Evolutionary conservation across 768 basidiomycete species (phyloP), one percentile per base, ranked within the genome.

Genomic region (Obba rivulosa): DNA sequence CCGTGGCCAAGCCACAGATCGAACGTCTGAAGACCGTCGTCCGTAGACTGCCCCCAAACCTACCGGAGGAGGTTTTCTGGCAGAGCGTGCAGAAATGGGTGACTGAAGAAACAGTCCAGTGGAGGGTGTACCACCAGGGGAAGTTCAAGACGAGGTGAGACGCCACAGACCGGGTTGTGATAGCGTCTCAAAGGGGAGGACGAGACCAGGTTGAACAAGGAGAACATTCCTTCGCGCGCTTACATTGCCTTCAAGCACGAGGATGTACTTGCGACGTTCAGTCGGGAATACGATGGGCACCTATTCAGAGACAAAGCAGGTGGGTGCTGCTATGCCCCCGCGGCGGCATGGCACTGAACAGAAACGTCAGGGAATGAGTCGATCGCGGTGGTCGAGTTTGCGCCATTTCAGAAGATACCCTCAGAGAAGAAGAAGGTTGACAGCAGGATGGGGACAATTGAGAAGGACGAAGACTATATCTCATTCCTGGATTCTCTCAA

Each of bases 21-120:
- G 85, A 87, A 52, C 79, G 87, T 4, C 69, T 92, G 58, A 98
- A 99, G 75, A 83, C 83, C 24, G 77, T 96, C 55, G 84, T 97
- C 16, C 82, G 95, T 37, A 72, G 91, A 34, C 73, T 97, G 4
- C 95, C 95, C 0, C 87, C 94, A 11, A 92, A 93, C 58, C 73
- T 99, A 2, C 95, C 95, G 3, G 92, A 93, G 57, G 81, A 81
- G 2, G 69, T 96, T 45, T 98, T 99, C 68, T 99, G 95, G 95
- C 81, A 86, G 58, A 91, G 88, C 52, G 91, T 93, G 3, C 74
- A 82, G 45, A 62, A 73, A 2, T 98, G 94, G 93, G 85, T 93
- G 14, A 74, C 79, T 1, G 83, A 87, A 16, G 83, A 91, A 31
- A 80, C 83, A 0, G 68, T 77, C 8, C 59, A 67, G 10, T 92